Evolutionary conservation across 495 filamentous ascomycete genomes (phyloP).

Genomic region (Penicillium manginii): DNA sequence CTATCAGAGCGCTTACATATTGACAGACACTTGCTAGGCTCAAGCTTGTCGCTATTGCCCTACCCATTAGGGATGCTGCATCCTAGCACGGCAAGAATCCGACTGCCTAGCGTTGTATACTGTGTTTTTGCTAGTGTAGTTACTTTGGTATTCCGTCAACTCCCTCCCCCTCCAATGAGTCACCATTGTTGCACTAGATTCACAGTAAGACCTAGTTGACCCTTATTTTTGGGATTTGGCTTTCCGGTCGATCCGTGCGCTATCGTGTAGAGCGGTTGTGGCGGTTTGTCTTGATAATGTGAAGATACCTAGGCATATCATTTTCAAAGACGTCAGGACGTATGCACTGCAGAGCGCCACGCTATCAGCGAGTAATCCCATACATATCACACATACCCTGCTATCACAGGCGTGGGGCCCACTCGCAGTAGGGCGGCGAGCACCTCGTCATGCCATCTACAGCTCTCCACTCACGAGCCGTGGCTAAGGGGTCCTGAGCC

Average conservation of each 20-base stretch:
- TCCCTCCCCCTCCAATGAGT: background rate
- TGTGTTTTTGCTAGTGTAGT: background rate
- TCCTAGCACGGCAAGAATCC: conserved; percentile 1
- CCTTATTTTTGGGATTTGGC: background rate
- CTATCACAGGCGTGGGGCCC: conserved; percentile 5
- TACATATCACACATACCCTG: too few relatives aligned
- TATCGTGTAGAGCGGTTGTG: conserved; percentile 24
- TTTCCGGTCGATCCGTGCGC: conserved; percentile 22
- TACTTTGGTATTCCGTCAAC: background rate
- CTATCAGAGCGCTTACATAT: background rate
- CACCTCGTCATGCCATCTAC: conserved; percentile 8
- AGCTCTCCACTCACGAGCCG: conserved; percentile 11
- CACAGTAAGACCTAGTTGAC: conserved; percentile 11
- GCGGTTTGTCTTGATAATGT: conserved; percentile 15
- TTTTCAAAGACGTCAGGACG: background rate
- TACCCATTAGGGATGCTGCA: background rate
- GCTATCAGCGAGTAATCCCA: conserved; percentile 9
- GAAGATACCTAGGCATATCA: conserved; percentile 2
- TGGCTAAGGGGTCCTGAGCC: conserved; percentile 18
- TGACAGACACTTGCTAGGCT: background rate
- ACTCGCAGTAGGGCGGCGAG: background rate
- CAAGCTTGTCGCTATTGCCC: background rate
- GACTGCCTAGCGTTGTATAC: conserved; percentile 1
- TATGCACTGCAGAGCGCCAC: conserved; percentile 2
- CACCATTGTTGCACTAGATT: conserved; percentile 5